phyloP scores from a whole-genome alignment of 441 rosid genomes.

The Rhodomyrtus psidioides region DNA sequence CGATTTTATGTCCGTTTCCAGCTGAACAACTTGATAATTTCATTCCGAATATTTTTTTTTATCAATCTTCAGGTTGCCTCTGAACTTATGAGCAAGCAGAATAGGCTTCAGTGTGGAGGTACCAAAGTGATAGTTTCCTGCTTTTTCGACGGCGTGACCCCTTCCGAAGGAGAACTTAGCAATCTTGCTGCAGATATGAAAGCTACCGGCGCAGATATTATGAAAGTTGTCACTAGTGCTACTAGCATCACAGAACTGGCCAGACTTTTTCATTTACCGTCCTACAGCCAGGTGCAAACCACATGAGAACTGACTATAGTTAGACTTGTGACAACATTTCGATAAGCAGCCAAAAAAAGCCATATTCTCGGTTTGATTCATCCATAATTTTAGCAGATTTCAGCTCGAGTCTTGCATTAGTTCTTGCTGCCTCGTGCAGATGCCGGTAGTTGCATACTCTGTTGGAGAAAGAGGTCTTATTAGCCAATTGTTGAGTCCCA shows the following conservation, averaged over 20 bases:
- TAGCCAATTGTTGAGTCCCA: conserved; percentile 25
- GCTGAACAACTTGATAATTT: background rate
- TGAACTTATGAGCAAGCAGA: conserved; percentile 4
- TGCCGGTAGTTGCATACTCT: conserved; percentile 24
- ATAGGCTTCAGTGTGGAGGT: background rate
- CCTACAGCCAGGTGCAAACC: conserved; percentile 11
- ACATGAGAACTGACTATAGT: background rate
- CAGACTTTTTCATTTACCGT: conserved; percentile 18
- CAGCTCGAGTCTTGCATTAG: background rate
- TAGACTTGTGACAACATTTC: background rate
- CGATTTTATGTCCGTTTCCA: background rate
- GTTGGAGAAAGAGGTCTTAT: conserved; percentile 36
- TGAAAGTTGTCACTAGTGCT: conserved; percentile 18
- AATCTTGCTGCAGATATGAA: conserved; percentile 13
- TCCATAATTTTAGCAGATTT: background rate
- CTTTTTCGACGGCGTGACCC: conserved; percentile 8
- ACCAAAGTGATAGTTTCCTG: conserved; percentile 21
- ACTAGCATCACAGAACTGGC: conserved; percentile 25
- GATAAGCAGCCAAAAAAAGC: background rate
- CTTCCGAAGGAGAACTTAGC: conserved; percentile 18
- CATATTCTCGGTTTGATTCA: background rate
- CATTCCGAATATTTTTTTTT: conserved; percentile 1
- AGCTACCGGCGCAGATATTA: conserved; percentile 25
- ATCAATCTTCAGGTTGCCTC: conserved; percentile 21
- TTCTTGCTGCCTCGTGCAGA: conserved; percentile 8